Percentiles rank a stretch among this genome's conserved stretches.
These are phyloP conservation scores for Skeletonema tropicum DNA, from an alignment of 108 stramenopile species.

Conservation along the genomic window DNA sequence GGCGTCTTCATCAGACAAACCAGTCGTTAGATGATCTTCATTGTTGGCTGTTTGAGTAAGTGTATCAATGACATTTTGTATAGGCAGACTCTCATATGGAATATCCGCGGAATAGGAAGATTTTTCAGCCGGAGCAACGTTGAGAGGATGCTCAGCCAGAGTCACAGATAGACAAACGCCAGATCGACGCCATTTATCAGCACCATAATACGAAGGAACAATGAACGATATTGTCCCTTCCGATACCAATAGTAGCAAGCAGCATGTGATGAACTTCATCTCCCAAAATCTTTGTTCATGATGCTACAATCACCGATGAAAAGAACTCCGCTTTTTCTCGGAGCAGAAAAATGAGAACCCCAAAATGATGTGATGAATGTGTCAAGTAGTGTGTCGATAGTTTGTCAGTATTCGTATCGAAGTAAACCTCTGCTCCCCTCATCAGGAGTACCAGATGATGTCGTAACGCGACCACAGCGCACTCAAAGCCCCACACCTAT, in stretches of 20 bases:
- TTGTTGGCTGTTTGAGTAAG: neutral
- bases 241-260: neutral
- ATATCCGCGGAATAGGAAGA: neutral
- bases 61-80: neutral
- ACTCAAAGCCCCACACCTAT: too few species aligned
- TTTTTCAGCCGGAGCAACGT: neutral
- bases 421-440: too few species aligned
- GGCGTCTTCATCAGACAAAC: constrained; percentile 25
- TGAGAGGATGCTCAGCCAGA: neutral
- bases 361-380: too few species aligned
- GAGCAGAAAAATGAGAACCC: too few species aligned
- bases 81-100: neutral
- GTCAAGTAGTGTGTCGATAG: too few species aligned
- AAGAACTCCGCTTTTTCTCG: too few species aligned
- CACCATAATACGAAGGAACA: neutral
- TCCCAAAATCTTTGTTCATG: neutral
- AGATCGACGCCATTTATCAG: neutral
- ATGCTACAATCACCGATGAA: too few species aligned
- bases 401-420: too few species aligned
- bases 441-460: too few species aligned
- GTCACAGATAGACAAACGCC: neutral
- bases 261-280: neutral
- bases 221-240: neutral
- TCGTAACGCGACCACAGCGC: too few species aligned
- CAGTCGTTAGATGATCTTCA: constrained; percentile 18